Percentiles rank a stretch among this genome's conserved stretches.
phyloP scores from a whole-genome alignment of 306 rosid species.

The Cyamopsis tetragonoloba region DNA sequence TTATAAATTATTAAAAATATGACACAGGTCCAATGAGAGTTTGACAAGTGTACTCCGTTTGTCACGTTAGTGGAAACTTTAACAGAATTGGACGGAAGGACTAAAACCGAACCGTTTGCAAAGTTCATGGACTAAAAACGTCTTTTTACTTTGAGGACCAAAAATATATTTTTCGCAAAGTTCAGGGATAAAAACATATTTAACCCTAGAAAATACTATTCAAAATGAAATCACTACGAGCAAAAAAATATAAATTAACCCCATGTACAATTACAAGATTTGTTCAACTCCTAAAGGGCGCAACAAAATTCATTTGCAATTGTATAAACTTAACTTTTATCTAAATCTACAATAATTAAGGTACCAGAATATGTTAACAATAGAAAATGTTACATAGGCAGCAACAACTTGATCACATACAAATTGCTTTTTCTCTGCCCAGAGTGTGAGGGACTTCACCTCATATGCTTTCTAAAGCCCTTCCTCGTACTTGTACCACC shows the following conservation, averaged over 20 bases:
- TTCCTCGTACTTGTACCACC: slow-evolving; percentile 88
- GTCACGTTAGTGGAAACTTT: too few relatives aligned
- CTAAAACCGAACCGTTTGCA: too few relatives aligned
- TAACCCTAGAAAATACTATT: neutral
- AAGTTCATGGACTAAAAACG: too few relatives aligned
- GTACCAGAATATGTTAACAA: slow-evolving; percentile 3
- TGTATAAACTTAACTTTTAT: slow-evolving; percentile 24
- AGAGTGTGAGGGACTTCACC: slow-evolving; percentile 53
- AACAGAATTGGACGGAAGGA: too few relatives aligned
- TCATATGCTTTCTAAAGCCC: slow-evolving; percentile 67
- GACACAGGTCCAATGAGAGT: too few relatives aligned
- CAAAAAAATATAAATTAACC: slow-evolving; percentile 17
- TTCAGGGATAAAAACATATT: too few relatives aligned
- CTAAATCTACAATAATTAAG: slow-evolving; percentile 28
- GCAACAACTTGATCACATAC: slow-evolving; percentile 8
- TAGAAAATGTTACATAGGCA: slow-evolving; percentile 3
- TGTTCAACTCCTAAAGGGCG: slow-evolving; percentile 17
- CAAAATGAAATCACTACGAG: slow-evolving; percentile 11
- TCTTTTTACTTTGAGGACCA: too few relatives aligned
- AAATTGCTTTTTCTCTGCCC: slow-evolving; percentile 15
- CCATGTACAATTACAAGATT: slow-evolving; percentile 32
- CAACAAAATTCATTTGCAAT: slow-evolving; percentile 3
- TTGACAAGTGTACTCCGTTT: too few relatives aligned
- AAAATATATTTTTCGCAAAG: too few relatives aligned
- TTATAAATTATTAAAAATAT: too few relatives aligned